phyloP scores from a whole-genome alignment of 306 rosid species.

The Vigna angularis region DNA sequence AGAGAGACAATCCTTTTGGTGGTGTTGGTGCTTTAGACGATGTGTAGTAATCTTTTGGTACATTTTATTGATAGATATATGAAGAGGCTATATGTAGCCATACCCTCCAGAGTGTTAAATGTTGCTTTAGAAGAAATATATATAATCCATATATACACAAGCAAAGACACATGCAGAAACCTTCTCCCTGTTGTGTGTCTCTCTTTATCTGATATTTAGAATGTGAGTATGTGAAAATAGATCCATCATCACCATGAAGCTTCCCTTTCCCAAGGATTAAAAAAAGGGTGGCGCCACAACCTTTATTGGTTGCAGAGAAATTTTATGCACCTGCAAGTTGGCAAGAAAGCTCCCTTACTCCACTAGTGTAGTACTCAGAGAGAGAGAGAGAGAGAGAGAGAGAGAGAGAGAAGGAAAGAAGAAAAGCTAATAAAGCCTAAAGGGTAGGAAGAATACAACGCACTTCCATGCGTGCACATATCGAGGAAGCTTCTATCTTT shows the following conservation, averaged over 20 bases:
- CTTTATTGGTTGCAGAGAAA: slow-evolving; percentile 97
- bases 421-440: slow-evolving; percentile 90
- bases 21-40: slow-evolving; percentile 46
- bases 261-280: slow-evolving; percentile 44
- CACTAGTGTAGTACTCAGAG: slow-evolving; percentile 56
- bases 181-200: slow-evolving; percentile 34
- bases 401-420: slow-evolving; percentile 37
- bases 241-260: slow-evolving; percentile 54
- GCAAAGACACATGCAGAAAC: slow-evolving; percentile 49
- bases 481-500: slow-evolving; percentile 99
- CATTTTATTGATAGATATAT: slow-evolving; percentile 35
- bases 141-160: slow-evolving; percentile 29
- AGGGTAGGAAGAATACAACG: slow-evolving; percentile 96
- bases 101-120: slow-evolving; percentile 48
- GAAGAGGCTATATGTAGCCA: slow-evolving; percentile 42
- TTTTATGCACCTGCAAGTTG: slow-evolving; percentile 78
- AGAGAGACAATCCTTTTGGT: slow-evolving; percentile 50
- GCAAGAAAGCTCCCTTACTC: slow-evolving; percentile 63
- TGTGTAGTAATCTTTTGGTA: slow-evolving; percentile 55
- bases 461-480: slow-evolving; percentile 90
- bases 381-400: slow-evolving; percentile 47
- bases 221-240: slow-evolving; percentile 44
- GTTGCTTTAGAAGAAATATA: slow-evolving; percentile 38
- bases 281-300: slow-evolving; percentile 53
- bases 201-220: slow-evolving; percentile 16